Conservation (phyloP, 257 asterid species). For the Fraxinus anomala region DNA sequence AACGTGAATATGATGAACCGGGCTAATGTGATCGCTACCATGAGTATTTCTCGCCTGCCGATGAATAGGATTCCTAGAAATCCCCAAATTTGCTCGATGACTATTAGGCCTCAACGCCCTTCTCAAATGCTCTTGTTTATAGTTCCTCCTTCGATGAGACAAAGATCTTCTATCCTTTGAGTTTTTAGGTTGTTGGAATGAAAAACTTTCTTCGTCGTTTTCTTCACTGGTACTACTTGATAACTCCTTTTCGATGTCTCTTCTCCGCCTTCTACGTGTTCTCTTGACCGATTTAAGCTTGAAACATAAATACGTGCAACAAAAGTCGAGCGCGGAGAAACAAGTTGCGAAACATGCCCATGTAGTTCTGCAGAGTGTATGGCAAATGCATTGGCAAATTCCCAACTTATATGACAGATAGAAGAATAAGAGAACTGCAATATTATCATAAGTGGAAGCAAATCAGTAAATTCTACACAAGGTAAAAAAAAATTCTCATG, state of each 20-base stretch:
- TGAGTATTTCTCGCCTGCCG: slow-evolving; percentile 27
- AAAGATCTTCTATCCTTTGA: slow-evolving; percentile 19
- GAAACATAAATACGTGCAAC: slow-evolving; percentile 58
- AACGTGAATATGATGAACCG: slow-evolving; percentile 50
- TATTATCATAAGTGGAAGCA: neutral
- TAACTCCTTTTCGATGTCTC: slow-evolving; percentile 41
- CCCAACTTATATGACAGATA: slow-evolving; percentile 77
- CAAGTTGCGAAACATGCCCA: slow-evolving; percentile 58
- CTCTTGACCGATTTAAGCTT: slow-evolving; percentile 49
- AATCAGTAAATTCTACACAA: neutral
- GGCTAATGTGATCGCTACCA: slow-evolving; percentile 26
- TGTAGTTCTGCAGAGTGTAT: slow-evolving; percentile 38
- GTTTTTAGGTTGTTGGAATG: slow-evolving; percentile 23
- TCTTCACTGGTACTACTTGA: slow-evolving; percentile 32
- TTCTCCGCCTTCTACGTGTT: slow-evolving; percentile 31
- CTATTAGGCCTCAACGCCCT: slow-evolving; percentile 57
- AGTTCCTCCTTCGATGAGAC: slow-evolving; percentile 29
- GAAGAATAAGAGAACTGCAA: slow-evolving; percentile 73
- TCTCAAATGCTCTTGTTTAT: slow-evolving; percentile 55
- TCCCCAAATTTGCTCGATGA: slow-evolving; percentile 37
- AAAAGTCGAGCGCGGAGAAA: slow-evolving; percentile 48
- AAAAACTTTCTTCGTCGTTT: slow-evolving; percentile 33
- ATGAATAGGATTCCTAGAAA: slow-evolving; percentile 29
- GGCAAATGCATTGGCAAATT: slow-evolving; percentile 69
- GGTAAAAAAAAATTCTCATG: neutral